These are phyloP conservation scores for Claviceps capensis DNA, from an alignment of 2,329 filamentous ascomycete species.

Conservation along the genomic window DNA sequence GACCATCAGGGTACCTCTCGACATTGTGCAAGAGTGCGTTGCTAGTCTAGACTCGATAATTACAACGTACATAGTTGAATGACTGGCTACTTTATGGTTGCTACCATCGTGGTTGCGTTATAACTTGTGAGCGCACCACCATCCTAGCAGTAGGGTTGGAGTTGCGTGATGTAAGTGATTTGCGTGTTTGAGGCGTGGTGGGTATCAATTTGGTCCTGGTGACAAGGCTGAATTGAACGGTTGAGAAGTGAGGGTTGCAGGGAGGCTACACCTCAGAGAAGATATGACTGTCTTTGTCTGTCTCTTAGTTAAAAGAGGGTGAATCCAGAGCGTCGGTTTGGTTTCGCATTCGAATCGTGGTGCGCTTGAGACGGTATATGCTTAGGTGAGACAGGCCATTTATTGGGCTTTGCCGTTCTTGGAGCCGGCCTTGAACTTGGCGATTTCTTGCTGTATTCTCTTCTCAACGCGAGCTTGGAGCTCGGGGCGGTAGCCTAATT, in stretches of 20 bases:
- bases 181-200: background rate
- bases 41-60: background rate
- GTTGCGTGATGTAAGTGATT: background rate
- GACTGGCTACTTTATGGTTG: background rate
- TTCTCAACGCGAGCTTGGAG: conserved; percentile 69
- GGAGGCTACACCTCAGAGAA: background rate
- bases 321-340: background rate
- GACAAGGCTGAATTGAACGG: background rate
- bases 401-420: conserved; percentile 39
- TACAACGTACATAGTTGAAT: background rate
- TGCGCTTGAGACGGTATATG: background rate
- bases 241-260: background rate
- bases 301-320: background rate
- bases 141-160: background rate
- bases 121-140: background rate
- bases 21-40: background rate
- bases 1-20: background rate
- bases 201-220: background rate
- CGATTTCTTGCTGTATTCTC: conserved; percentile 61
- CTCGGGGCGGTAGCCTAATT: conserved; percentile 77
- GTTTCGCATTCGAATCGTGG: background rate
- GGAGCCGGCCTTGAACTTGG: conserved; percentile 54
- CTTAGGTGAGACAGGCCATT: conserved; percentile 3
- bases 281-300: background rate
- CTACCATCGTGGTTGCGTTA: background rate